Evolutionary conservation across 2,329 filamentous ascomycete genomes (phyloP), one percentile per base, ranked within the genome.

Genomic region (Paracorniculantispora psalliotae): DNA sequence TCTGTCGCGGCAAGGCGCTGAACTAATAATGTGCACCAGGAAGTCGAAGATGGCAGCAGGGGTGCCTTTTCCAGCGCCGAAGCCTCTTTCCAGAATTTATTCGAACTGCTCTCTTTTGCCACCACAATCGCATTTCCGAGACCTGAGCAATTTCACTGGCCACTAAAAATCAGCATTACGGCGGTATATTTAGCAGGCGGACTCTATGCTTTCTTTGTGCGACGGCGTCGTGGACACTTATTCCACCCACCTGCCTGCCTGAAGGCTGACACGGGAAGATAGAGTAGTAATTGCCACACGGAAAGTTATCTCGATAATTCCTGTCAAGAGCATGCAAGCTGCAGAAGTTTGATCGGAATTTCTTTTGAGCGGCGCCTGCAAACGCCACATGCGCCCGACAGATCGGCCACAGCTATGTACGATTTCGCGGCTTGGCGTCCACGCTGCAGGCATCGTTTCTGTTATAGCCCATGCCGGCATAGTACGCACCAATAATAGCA

Each of bases 61-160:
- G 89, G 87, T 1, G 74, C 79, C 0, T 92, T 92, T 64, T 91
- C 88, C 0, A 76, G 86, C 0, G 80, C 84, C 8, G 89, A 92
- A 69, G 81, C 85, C 9, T 80, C 84, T 0, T 78, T 86, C 41
- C 89, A 92, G 68, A 91, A 86, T 61, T 63, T 82, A 0, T 91
- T 90, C 61, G 88, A 92, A 69, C 77, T 91, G 50, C 70, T 85
- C 1, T 86, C 87, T 0, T 91, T 84, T 66, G 78, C 78, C 0
- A 79, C 80, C 0, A 92, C 89, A 0, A 84, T 90, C 61, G 67
- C 86, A 4, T 90, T 86, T 61, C 77, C 81, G 1, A 72, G 74
- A 0, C 88, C 88, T 0, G 77, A 81, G 3, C 79, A 89, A 65
- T 92, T 92, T 68, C 75, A 76, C 58, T 86, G 81, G 67, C 87